Evolutionary conservation across 176 grass and related monocot species (phyloP), one percentile per base, ranked within the genome.

Genomic region (Aegilops umbellulata): DNA sequence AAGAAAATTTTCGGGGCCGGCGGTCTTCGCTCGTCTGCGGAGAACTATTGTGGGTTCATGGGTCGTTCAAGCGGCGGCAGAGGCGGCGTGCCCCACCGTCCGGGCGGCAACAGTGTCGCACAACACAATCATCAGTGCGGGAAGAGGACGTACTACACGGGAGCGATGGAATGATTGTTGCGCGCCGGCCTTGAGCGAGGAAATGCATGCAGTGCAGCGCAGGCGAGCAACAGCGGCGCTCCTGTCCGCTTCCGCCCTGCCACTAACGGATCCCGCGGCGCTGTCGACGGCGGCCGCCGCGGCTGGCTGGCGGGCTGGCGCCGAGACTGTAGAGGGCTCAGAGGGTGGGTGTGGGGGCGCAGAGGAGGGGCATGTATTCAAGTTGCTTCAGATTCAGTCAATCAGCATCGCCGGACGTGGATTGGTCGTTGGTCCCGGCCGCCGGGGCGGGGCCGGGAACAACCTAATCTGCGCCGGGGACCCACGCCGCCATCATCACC

Each of bases 201-300:
- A 69, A 63, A 26, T 63, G 24, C 23, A 4, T 14, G 44, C 44
- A n/a, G n/a, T n/a, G n/a, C n/a, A n/a, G n/a, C n/a, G n/a, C n/a
- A 9, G 3, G 46, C 12, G 11, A 13, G 31, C 55, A 30, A 17
- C 17, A 38, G 76, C 47, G 36, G 77, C 60, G 10, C 27, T 20
- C 10, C 29, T 27, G 62, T 44, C 13, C 64, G 20, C 8, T 46
- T 13, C 65, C 29, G 4, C 31, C 35, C 82, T 89, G 68, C 47
- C 66, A 64, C 57, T 13, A 69, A 77, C 83, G 88, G 78, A 82
- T 64, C 78, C 25, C 78, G 83, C 88, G 29, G 79, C 88, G 79
- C 65, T 78, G 88, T 90, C 70, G 72, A 58, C 74, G 68, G 58
- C 81, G 77, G 68, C n/a, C 23, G 61, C 29, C 9, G 66, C 51